Evolutionary conservation across 257 asterid species (phyloP), one percentile per base, ranked within the genome.

Genomic region (Echites panduratus): DNA sequence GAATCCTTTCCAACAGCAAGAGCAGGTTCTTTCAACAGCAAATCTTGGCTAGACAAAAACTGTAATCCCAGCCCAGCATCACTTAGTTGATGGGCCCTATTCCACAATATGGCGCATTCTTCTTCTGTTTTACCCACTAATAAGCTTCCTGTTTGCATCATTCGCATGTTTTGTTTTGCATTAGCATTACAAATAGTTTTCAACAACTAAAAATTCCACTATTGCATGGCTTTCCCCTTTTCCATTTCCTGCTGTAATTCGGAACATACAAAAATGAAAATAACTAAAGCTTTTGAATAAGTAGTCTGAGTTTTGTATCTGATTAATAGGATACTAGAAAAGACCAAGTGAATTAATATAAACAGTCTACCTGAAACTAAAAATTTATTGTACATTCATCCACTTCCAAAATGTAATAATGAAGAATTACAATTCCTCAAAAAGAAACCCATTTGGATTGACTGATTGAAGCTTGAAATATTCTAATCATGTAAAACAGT

Each of bases 111-210:
- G 38, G 83, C 74, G 63, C 84, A 82, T 1, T 94, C 97, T 68
- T 86, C 91, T 62, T 86, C 83, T 44, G 93, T 91, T 79, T 83
- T 84, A 81, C 95, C 96, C 77, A 94, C 93, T 72, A 94, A 86
- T 85, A 91, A 71, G 84, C 98, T 91, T 70, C 98, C 97, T 93
- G 75, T 69, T 71, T 41, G 71, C 22, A 75, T 68, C 71, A 75
- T 72, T 56, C 16, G 22, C 65, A 56, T 19, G 27, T n/a, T n/a
- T n/a, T n/a, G n/a, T 43, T 43, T 26, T 59, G 17, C 4, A 41
- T 66, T 58, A 65, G 72, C 16, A 24, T 26, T 12, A 52, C 22
- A 32, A 49, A 48, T 58, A 73, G 38, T 47, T 62, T 19, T 57
- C 64, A 57, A 57, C 7, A 20, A 22, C 44, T 4, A 14, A 41